A percentile compares a stretch with the other conserved stretches of the same genome.
Conservation (phyloP, 1,139 yeast genomes). For the Wickerhamomyces sp. region DNA sequence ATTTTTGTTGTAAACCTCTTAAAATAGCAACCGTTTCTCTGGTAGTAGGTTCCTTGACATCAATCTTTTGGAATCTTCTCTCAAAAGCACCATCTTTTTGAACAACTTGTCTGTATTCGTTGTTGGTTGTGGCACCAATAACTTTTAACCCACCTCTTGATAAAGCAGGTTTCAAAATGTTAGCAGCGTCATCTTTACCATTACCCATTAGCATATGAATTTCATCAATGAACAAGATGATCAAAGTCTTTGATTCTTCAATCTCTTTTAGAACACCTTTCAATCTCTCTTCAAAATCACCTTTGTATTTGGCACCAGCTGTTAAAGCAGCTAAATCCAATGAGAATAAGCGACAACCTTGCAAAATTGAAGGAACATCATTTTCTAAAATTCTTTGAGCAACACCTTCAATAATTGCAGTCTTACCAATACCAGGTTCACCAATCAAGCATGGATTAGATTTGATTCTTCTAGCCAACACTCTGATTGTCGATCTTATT, state of each 20-base stretch:
- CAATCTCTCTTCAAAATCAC: conserved; percentile 96
- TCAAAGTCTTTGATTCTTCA: conserved; percentile 81
- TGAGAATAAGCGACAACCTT: conserved; percentile 76
- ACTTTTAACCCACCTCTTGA: conserved; percentile 96
- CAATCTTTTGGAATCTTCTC: conserved; percentile 96
- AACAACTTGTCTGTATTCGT: conserved; percentile 87
- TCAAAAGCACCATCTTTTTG: conserved; percentile 98
- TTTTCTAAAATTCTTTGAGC: conserved; percentile 95
- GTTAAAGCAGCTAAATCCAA: conserved; percentile 93
- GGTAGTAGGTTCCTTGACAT: conserved; percentile 90
- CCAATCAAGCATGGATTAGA: conserved; percentile 96
- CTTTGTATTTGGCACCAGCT: conserved; percentile 98
- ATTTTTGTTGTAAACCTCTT: conserved; percentile 93
- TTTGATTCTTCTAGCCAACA: conserved; percentile 90
- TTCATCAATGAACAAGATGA: conserved; percentile 89
- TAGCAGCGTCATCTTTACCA: conserved; percentile 92
- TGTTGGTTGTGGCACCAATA: conserved; percentile 96
- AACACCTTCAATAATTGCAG: conserved; percentile 96
- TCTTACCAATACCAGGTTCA: conserved; percentile 99
- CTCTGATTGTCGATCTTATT: conserved; percentile 90
- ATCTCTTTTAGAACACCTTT: conserved; percentile 94
- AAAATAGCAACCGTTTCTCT: conserved; percentile 92
- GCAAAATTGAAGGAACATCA: conserved; percentile 87
- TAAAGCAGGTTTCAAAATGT: conserved; percentile 91
- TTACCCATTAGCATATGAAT: conserved; percentile 99